These are phyloP conservation scores for Platanthera zijinensis DNA, from an alignment of 106 monocot genomes.

Conservation along the genomic window DNA sequence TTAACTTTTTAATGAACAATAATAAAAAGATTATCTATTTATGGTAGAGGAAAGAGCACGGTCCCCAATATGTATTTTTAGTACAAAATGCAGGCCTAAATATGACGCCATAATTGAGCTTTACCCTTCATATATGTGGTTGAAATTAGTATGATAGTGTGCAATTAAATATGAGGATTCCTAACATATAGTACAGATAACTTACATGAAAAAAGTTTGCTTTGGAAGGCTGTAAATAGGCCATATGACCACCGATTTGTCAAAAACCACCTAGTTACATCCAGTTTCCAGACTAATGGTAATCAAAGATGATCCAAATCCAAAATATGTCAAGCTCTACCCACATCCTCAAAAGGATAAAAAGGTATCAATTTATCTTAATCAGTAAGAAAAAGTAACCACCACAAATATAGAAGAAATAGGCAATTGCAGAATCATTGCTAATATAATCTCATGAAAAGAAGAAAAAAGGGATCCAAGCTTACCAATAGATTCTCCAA, in stretches of 20 bases:
- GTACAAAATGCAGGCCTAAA: too few species aligned
- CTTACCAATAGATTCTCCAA: neutral
- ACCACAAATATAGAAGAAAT: neutral
- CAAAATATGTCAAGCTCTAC: neutral
- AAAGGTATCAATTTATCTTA: neutral
- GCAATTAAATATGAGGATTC: too few species aligned
- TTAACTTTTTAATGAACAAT: too few species aligned
- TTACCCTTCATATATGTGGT: too few species aligned
- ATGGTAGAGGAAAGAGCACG: too few species aligned
- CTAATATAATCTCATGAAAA: neutral
- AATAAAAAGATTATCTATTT: too few species aligned
- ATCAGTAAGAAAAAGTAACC: neutral
- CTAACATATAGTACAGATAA: too few species aligned
- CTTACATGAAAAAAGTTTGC: too few species aligned
- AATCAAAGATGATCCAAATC: neutral
- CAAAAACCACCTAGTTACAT: neutral
- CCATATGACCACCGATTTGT: neutral
- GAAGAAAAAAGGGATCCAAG: neutral
- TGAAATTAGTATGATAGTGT: too few species aligned
- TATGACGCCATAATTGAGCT: too few species aligned
- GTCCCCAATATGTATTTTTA: too few species aligned
- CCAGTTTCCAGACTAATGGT: neutral
- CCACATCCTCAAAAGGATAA: neutral
- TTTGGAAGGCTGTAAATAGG: neutral
- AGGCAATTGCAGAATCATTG: neutral